phyloP scores from a whole-genome alignment of 2,329 filamentous ascomycete genomes.

The Arthrobotrys megalospora region DNA sequence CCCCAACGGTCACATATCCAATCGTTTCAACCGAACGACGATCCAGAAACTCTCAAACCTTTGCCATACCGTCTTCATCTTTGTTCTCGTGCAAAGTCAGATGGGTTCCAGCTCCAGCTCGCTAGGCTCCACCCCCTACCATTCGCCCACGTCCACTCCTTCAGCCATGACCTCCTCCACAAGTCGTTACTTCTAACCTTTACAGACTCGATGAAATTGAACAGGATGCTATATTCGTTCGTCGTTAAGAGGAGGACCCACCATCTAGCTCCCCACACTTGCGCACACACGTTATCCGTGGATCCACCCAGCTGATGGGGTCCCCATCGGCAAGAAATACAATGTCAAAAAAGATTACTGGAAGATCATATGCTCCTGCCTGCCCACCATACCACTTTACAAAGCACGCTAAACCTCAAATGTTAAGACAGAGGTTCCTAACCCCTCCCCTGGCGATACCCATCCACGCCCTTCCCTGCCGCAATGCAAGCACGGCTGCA shows the following conservation, averaged over 20 bases:
- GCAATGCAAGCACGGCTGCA: constrained; percentile 52
- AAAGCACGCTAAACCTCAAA: constrained; percentile 12
- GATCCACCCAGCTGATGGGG: constrained; percentile 22
- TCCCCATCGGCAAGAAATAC: constrained; percentile 10
- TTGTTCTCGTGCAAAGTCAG: not conserved
- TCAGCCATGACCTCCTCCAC: constrained; percentile 19
- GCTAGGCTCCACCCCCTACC: constrained; percentile 40
- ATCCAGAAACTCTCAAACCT: constrained; percentile 34
- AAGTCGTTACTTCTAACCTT: constrained; percentile 51
- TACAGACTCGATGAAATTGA: constrained; percentile 25
- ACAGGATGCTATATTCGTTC: constrained; percentile 53
- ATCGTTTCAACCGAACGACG: constrained; percentile 51
- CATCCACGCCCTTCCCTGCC: constrained; percentile 39
- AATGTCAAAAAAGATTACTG: not conserved
- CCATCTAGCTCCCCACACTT: constrained; percentile 32
- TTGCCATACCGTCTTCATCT: constrained; percentile 13
- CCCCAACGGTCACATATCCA: constrained; percentile 42
- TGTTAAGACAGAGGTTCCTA: constrained; percentile 5
- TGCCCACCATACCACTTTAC: constrained; percentile 5
- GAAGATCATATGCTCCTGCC: constrained; percentile 24
- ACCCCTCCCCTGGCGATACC: constrained; percentile 14
- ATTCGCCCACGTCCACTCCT: constrained; percentile 39
- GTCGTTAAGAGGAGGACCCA: constrained; percentile 22
- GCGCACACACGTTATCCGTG: constrained; percentile 29
- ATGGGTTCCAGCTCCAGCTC: constrained; percentile 26